Evolutionary conservation across 2,329 filamentous ascomycete species (phyloP).

Genomic region (Nothopassalora personata): DNA sequence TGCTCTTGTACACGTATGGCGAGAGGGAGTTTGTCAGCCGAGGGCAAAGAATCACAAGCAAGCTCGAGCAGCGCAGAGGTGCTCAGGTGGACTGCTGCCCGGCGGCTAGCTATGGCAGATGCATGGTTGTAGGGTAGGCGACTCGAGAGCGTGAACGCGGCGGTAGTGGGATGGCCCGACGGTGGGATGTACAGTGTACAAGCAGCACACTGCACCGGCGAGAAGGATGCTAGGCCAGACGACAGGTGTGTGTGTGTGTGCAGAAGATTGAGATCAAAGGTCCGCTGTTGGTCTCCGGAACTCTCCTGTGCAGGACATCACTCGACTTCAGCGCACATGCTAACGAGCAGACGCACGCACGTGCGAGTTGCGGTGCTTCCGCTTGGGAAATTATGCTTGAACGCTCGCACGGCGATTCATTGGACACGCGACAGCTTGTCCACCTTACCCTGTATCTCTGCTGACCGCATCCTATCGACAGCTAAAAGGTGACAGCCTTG

Average conservation of each 20-base stretch:
- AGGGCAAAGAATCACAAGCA: not conserved
- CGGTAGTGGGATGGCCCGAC: not conserved
- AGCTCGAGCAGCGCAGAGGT: not conserved
- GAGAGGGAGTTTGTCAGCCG: not conserved
- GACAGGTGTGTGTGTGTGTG: not conserved
- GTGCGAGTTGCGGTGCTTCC: not conserved
- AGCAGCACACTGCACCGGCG: not conserved
- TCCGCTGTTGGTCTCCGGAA: not conserved
- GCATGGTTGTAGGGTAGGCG: not conserved
- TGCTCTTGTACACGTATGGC: not conserved
- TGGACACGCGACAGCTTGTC: not conserved
- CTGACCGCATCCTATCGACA: not conserved
- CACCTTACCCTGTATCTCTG: not conserved
- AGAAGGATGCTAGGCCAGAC: not conserved
- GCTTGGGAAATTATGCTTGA: not conserved
- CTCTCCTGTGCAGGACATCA: not conserved
- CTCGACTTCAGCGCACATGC: not conserved
- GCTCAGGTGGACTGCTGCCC: not conserved
- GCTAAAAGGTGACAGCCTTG: not conserved
- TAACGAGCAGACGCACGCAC: not conserved
- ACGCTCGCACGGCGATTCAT: not conserved
- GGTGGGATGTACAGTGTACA: slow-evolving; percentile 1
- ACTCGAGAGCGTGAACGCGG: not conserved
- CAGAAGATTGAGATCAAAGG: not conserved
- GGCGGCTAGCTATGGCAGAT: slow-evolving; percentile 2